Base-by-base conservation (phyloP, 257 asterid species). In the Plantago major region DNA sequence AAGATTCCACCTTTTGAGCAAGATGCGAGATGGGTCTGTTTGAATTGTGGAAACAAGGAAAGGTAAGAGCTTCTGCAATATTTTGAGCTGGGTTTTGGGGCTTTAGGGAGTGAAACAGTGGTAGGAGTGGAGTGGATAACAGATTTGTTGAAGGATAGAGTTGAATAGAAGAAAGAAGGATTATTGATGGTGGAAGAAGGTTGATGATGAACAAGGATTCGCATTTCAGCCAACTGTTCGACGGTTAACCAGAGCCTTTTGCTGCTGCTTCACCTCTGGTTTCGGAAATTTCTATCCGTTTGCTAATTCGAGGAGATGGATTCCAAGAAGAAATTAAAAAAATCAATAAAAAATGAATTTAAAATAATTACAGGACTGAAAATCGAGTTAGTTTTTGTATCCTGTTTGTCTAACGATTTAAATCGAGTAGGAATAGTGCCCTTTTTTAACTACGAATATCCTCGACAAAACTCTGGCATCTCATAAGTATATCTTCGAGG, bases 201-300 rank as follows among this genome's bases (percentile, higher is more conserved):
- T 66, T 76, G 71, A 61, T 46, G 75, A 70, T 73, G 81, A 48
- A 74, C 43, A 18, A 51, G 76, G 73, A 74, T 50, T 60, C 78
- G 78, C 97, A 89, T 89, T 55, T 70, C 88, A 81, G 84, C 79
- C n/a, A n/a, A n/a, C n/a, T n/a, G n/a, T n/a, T n/a, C n/a, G n/a
- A n/a, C n/a, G n/a, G n/a, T n/a, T n/a, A n/a, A n/a, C n/a, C n/a
- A 61, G 57, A 64, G 37, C 26, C 9, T 37, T 46, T 48, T 15
- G 62, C 43, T 64, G 56, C 50, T 51, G 22, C 33, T 52, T 62
- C 33, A 70, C 70, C 69, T 65, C 63, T 67, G 60, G 30, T 42
- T 48, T 30, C 37, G 5, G 37, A 30, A 30, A 2, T 30, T 17
- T 70, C 53, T 70, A 66, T 70, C 80, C 55, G 67, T 58, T 70